Evolutionary conservation across 2,329 filamentous ascomycete species (phyloP).

Genomic region (Alternaria viburni): DNA sequence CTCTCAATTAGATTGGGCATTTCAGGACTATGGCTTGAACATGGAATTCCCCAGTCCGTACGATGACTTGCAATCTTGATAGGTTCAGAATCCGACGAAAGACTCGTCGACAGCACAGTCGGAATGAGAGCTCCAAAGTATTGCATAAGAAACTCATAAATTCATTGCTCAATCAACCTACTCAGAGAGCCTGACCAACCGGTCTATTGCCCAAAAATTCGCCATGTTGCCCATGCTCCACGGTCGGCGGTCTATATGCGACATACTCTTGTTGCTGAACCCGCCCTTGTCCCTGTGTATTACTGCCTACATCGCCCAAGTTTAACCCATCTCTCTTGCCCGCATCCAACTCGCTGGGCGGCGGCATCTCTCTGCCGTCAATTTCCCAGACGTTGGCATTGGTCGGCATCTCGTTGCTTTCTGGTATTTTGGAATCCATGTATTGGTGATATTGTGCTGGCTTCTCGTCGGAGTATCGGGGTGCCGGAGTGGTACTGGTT

Average conservation of each 20-base stretch:
- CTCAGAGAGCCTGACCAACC: background rate
- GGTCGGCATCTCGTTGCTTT: constrained; percentile 13
- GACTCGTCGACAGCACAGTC: background rate
- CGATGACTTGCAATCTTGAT: background rate
- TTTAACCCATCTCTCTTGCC: background rate
- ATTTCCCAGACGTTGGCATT: constrained; percentile 20
- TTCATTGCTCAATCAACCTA: background rate
- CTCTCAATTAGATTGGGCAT: constrained; percentile 5
- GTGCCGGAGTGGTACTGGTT: background rate
- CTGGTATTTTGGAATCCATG: background rate
- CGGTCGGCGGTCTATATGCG: background rate
- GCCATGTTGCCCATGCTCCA: background rate
- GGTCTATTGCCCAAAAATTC: background rate
- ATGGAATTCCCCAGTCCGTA: background rate
- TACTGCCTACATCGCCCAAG: background rate
- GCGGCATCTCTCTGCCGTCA: constrained; percentile 7
- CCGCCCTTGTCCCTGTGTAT: background rate
- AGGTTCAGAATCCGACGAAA: background rate
- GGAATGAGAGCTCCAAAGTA: background rate
- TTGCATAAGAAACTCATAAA: background rate
- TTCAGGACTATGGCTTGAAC: constrained; percentile 2
- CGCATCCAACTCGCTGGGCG: constrained; percentile 10
- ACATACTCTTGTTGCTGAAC: background rate
- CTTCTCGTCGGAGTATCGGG: constrained; percentile 4
- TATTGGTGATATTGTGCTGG: background rate